Evolutionary conservation across 140 eudicot genomes (phyloP), one percentile per base, ranked within the genome.

Genomic region (Erigeron philadelphicus): DNA sequence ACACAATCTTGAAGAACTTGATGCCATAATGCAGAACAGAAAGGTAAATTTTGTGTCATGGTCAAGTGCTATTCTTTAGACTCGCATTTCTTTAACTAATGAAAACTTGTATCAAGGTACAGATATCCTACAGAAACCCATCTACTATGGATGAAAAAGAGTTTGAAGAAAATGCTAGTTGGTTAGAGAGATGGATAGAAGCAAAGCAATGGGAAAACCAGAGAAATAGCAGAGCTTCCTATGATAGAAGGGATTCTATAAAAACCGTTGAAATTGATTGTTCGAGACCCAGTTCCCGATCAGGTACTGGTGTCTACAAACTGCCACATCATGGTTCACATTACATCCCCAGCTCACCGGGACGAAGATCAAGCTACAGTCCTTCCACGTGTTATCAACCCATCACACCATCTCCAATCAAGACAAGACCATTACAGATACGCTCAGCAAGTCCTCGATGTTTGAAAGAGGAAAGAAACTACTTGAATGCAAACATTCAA

Each of bases 391-490:
- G 68, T 69, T 90, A 73, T 38, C 67, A 82, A 31, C 89, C 88
- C 5, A 55, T 62, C 70, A 83, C 95, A 40, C 96, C 95, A 11
- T 82, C 88, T 52, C 79, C 82, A 11, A 72, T 78, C 46, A 84
- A 79, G 64, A 42, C 84, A 31, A 65, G 68, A 31, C 71, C 88
- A 0, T 17, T 85, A 40, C 95, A 86, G 45, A 80, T 84, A 25
- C 82, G 92, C n/a, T 77, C 97, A 11, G 82, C 90, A 63, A 89
- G 96, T 72, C 98, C 98, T 9, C 71, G 90, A 5, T 66, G 81
- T 74, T 56, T 61, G 72, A 80, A 61, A 71, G 92, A 88, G 70
- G 89, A 86, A 11, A 84, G 76, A 75, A 83, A 83, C 79, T 81
- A 89, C 79, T 82, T 93, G 49, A 78, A 86, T 31, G 79, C 89